Conservation (phyloP, 768 basidiomycete species). For the Chiua virens region DNA sequence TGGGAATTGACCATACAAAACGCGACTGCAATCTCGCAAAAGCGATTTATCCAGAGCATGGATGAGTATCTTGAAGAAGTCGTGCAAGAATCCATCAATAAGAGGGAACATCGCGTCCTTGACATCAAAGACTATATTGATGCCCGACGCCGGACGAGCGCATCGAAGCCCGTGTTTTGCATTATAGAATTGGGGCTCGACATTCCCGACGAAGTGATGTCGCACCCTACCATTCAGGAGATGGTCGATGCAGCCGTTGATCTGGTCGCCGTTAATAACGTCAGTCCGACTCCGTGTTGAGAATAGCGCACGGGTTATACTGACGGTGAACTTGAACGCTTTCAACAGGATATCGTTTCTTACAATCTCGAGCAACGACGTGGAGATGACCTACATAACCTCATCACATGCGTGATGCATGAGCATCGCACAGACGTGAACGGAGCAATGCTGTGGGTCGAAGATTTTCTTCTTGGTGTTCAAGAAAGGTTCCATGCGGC, state of each 20-base stretch:
- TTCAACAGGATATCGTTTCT: constrained; percentile 28
- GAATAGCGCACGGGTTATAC: not conserved
- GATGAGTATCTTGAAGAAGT: constrained; percentile 38
- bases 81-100: constrained; percentile 43
- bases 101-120: constrained; percentile 32
- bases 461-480: not conserved
- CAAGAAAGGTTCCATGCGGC: constrained; percentile 11
- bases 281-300: constrained; percentile 2
- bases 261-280: constrained; percentile 38
- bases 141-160: constrained; percentile 42
- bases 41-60: constrained; percentile 39
- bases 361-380: constrained; percentile 36
- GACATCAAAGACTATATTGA: constrained; percentile 42
- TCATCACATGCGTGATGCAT: constrained; percentile 55
- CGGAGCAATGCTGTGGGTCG: constrained; percentile 15
- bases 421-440: constrained; percentile 27
- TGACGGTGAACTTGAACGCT: constrained; percentile 1
- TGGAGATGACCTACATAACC: constrained; percentile 34
- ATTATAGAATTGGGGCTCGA: constrained; percentile 37
- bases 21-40: constrained; percentile 5
- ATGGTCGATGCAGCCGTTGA: constrained; percentile 33
- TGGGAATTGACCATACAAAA: constrained; percentile 11
- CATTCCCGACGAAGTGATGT: constrained; percentile 40
- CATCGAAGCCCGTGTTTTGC: constrained; percentile 40
- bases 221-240: constrained; percentile 37